Conservation (phyloP, 352 stramenopile species). For the Globisporangium camurandrum region DNA sequence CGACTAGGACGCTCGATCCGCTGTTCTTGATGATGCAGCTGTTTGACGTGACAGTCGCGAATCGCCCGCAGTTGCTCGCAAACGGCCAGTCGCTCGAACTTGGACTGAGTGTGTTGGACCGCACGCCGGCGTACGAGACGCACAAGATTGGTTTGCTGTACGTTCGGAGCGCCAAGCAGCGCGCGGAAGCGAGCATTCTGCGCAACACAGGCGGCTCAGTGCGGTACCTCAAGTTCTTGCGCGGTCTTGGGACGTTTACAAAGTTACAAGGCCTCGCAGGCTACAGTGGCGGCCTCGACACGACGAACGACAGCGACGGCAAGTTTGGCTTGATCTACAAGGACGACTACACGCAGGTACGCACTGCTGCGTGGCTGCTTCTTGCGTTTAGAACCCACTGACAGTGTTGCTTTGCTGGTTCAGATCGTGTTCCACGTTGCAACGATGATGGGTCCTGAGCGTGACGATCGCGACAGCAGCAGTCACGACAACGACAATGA, state of each 20-base stretch:
- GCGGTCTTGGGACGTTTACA: slow-evolving; percentile 55
- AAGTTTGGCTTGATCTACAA: slow-evolving; percentile 71
- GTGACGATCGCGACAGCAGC: background rate
- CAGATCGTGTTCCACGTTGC: slow-evolving; percentile 85
- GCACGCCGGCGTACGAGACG: slow-evolving; percentile 74
- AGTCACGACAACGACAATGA: background rate
- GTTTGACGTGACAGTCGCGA: slow-evolving; percentile 53
- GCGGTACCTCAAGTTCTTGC: slow-evolving; percentile 70
- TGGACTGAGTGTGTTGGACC: slow-evolving; percentile 70
- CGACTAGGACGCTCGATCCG: slow-evolving; percentile 30
- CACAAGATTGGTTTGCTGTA: slow-evolving; percentile 86
- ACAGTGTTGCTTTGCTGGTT: background rate
- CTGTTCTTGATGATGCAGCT: slow-evolving; percentile 80
- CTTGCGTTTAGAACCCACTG: background rate
- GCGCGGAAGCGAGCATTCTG: slow-evolving; percentile 61
- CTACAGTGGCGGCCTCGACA: slow-evolving; percentile 77
- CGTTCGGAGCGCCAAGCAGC: slow-evolving; percentile 46
- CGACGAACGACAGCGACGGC: slow-evolving; percentile 54
- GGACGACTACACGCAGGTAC: slow-evolving; percentile 58
- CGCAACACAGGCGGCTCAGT: slow-evolving; percentile 59
- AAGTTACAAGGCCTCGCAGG: slow-evolving; percentile 55
- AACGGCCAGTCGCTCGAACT: slow-evolving; percentile 46
- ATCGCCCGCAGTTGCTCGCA: slow-evolving; percentile 49
- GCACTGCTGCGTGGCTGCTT: background rate
- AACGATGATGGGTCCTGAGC: slow-evolving; percentile 64